A percentile compares a stretch with the other conserved stretches of the same genome.
phyloP scores from a whole-genome alignment of 176 grass and related monocot genomes.

The Triticum aestivum region IWGSC_CS_RefSeq_v2.1 NC_057804.1:47403407-47403906 shows the following conservation, averaged over 20 bases:
- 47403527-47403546: background rate
- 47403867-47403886: background rate
- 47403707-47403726: background rate
- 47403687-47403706: background rate
- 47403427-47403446: slow-evolving; percentile 3
- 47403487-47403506: background rate
- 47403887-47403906: background rate
- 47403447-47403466: background rate
- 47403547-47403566: background rate
- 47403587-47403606: background rate
- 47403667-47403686: background rate
- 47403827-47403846: no score
- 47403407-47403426: background rate
- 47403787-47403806: background rate
- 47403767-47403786: background rate
- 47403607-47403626: background rate
- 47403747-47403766: background rate
- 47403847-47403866: background rate
- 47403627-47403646: background rate
- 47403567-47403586: background rate
- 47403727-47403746: background rate
- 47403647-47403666: background rate
- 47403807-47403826: no score
- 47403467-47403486: background rate
- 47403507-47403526: background rate